Evolutionary conservation across 2,329 filamentous ascomycete genomes (phyloP), one percentile per base, ranked within the genome.

Genomic region (Microascus cirrosus): DNA sequence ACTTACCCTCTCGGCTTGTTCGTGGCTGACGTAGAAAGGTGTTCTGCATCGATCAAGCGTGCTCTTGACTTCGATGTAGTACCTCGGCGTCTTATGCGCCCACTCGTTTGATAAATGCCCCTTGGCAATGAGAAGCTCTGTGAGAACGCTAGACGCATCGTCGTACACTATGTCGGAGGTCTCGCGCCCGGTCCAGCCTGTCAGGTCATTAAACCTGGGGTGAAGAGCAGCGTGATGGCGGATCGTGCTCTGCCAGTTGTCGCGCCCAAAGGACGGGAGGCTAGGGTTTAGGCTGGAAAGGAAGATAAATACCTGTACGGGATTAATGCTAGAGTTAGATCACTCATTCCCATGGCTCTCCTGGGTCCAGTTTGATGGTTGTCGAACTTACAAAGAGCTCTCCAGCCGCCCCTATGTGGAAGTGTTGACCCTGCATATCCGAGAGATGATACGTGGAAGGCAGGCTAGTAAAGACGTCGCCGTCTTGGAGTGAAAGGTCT

Each of bases 51-150:
- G 54, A 1, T 64, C 63, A 0, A 71, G 73, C 0, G 77, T 80
- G 1, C 76, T 70, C 62, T 81, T 81, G 39, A 81, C 78, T 58
- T 81, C 79, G 2, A 81, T 72, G 24, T 71, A 74, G 61, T 78
- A 81, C 35, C 68, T 61, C 1, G 71, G 75, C 3, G 54, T 62
- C 55, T 59, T 60, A 12, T 52, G 62, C 12, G 45, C 32, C 68
- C 70, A 75, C 1, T 61, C 59, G 24, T 51, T 32, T 2, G 35
- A 55, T 0, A 74, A 62, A 56, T 75, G 69, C 2, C 70, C 68
- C n/a, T 64, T 64, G 7, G 66, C 61, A 2, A 73, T 63, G 2
- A 77, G 59, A 4, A 69, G 39, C 1, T 58, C 53, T 1, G 76
- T 74, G 58, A 77, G 59, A 0, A 35, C 55, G 24, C 71, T 63